Evolutionary conservation across 1,284 basidiomycete species (phyloP).

Genomic region (Cryptococcus sp.): DNA sequence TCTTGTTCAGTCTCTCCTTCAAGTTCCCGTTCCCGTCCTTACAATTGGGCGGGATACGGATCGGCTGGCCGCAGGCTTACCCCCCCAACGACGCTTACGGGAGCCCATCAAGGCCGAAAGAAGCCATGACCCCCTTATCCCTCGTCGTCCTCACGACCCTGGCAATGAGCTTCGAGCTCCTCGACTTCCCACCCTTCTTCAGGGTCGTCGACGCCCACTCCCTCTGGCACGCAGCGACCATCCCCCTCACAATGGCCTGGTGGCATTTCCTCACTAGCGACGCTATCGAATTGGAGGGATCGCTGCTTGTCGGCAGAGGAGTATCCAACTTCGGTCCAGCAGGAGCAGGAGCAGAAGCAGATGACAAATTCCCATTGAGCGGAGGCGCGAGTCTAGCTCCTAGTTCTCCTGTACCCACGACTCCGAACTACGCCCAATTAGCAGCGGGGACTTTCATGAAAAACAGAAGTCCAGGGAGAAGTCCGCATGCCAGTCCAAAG

Average conservation of each 20-base stretch:
- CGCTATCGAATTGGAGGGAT: slow-evolving; percentile 38
- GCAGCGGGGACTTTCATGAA: slow-evolving; percentile 11
- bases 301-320: slow-evolving; percentile 12
- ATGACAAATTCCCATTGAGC: slow-evolving; percentile 12
- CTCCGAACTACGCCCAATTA: slow-evolving; percentile 18
- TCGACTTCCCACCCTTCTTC: slow-evolving; percentile 84
- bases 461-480: slow-evolving; percentile 6
- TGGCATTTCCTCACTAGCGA: slow-evolving; percentile 64
- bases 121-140: slow-evolving; percentile 60
- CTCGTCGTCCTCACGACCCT: slow-evolving; percentile 72
- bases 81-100: slow-evolving; percentile 35
- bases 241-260: slow-evolving; percentile 78
- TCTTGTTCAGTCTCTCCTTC: slow-evolving; percentile 66
- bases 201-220: slow-evolving; percentile 89
- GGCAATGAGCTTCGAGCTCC: slow-evolving; percentile 80
- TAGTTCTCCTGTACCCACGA: slow-evolving; percentile 5
- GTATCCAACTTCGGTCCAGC: not conserved
- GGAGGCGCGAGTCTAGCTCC: slow-evolving; percentile 1
- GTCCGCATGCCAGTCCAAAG: slow-evolving; percentile 18
- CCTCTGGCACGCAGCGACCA: slow-evolving; percentile 89
- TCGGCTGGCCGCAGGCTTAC: slow-evolving; percentile 35
- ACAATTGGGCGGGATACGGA: slow-evolving; percentile 13
- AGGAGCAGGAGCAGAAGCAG: not conserved
- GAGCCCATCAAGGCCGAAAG: slow-evolving; percentile 43
- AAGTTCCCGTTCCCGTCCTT: slow-evolving; percentile 26